These are phyloP conservation scores for Vitis rotundifolia DNA, from an alignment of 164 flowering plant genomes.

Conservation along the genomic window DNA sequence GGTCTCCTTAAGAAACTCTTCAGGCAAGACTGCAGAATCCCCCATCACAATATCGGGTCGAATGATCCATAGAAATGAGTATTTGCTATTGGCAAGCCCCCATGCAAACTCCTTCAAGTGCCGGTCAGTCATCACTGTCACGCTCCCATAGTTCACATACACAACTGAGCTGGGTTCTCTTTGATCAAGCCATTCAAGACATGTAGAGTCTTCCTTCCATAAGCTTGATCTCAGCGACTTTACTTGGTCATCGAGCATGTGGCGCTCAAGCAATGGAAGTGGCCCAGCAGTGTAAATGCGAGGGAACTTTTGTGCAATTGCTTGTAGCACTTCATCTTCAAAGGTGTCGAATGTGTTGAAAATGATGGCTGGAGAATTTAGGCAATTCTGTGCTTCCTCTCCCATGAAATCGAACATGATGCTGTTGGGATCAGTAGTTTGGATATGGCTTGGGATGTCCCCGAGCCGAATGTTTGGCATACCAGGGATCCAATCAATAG, in stretches of 20 bases:
- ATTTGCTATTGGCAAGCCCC: no score
- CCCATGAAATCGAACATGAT: slow-evolving; percentile 32
- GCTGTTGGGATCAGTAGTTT: slow-evolving; percentile 28
- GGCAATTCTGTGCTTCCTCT: slow-evolving; percentile 20
- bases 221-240: slow-evolving; percentile 6
- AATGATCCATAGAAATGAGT: no score
- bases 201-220: slow-evolving; percentile 14
- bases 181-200: slow-evolving; percentile 27
- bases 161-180: no score
- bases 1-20: slow-evolving; percentile 22
- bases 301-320: slow-evolving; percentile 1
- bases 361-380: slow-evolving; percentile 23
- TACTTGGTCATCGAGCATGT: neutral
- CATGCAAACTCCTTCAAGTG: no score
- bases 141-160: no score
- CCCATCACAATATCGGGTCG: no score
- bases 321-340: slow-evolving; percentile 16
- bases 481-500: slow-evolving; percentile 44
- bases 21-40: slow-evolving; percentile 17
- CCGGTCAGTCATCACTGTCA: no score
- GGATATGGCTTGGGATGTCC: slow-evolving; percentile 39
- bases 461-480: slow-evolving; percentile 34
- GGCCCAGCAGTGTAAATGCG: slow-evolving; percentile 13
- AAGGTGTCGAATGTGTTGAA: slow-evolving; percentile 28
- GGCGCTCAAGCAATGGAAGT: neutral